Percentiles rank a stretch among this genome's conserved stretches.
phyloP scores from a whole-genome alignment of 192 early-diverging fungal genomes.

The Entomortierella parvispora region DNA sequence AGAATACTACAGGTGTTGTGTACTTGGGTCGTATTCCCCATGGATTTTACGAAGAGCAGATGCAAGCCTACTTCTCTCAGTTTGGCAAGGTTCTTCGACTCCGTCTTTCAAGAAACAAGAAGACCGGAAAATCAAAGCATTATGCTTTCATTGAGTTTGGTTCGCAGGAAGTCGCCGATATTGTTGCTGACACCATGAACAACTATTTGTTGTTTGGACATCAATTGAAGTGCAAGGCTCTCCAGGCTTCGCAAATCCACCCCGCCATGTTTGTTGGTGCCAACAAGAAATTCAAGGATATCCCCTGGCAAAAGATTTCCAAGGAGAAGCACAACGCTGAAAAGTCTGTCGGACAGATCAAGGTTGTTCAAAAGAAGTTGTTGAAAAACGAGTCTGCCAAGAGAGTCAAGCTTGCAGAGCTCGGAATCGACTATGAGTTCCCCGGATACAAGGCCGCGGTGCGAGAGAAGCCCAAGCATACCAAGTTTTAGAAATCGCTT shows the following conservation, averaged over 20 bases:
- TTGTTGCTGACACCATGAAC: slow-evolving; percentile 97
- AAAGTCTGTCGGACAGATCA: slow-evolving; percentile 61
- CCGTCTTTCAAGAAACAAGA: slow-evolving; percentile 88
- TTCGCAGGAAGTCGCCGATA: slow-evolving; percentile 80
- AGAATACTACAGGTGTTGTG: slow-evolving; percentile 72
- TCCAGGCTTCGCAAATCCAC: slow-evolving; percentile 70
- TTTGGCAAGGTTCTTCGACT: slow-evolving; percentile 87
- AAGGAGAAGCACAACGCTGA: slow-evolving; percentile 72
- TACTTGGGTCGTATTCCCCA: slow-evolving; percentile 95
- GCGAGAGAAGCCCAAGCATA: slow-evolving; percentile 51
- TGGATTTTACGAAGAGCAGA: slow-evolving; percentile 95
- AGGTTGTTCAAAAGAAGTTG: slow-evolving; percentile 58
- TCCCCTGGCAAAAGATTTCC: slow-evolving; percentile 69
- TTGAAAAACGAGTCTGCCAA: slow-evolving; percentile 69
- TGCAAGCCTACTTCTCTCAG: slow-evolving; percentile 91
- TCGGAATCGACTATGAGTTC: slow-evolving; percentile 94
- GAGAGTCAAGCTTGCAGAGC: slow-evolving; percentile 66
- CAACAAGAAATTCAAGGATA: slow-evolving; percentile 72
- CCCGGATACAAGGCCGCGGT: slow-evolving; percentile 65
- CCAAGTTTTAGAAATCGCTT: slow-evolving; percentile 33
- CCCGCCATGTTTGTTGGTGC: slow-evolving; percentile 76
- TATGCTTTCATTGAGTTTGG: slow-evolving; percentile 95
- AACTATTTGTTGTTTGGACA: slow-evolving; percentile 90
- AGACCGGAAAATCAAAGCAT: slow-evolving; percentile 93
- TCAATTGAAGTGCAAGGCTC: slow-evolving; percentile 77